Conservation (phyloP, 495 filamentous ascomycete genomes). For the Trichoderma erinaceum region DNA sequence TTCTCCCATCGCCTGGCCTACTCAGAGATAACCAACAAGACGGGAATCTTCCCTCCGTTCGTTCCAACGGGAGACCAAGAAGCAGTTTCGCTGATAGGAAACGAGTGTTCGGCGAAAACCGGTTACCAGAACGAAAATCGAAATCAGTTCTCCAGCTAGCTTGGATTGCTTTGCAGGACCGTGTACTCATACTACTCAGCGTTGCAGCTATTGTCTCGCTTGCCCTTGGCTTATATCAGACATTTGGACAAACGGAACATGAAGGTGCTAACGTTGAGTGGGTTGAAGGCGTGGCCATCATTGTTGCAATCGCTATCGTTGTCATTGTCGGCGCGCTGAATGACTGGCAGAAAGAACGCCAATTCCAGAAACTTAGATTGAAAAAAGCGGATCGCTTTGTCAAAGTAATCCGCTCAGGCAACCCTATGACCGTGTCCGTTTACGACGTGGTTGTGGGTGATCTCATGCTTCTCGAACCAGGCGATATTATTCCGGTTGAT, state of each 20-base stretch:
- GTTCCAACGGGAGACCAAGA: background rate
- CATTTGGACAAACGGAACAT: conserved; percentile 31
- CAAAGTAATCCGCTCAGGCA: conserved; percentile 72
- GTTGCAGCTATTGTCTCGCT: conserved; percentile 75
- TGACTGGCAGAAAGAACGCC: conserved; percentile 66
- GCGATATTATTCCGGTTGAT: conserved; percentile 79
- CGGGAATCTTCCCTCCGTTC: background rate
- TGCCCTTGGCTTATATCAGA: conserved; percentile 63
- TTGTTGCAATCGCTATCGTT: conserved; percentile 64
- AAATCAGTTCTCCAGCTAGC: conserved; percentile 66
- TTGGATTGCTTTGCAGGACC: conserved; percentile 81
- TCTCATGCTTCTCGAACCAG: conserved; percentile 76
- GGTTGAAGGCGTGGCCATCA: conserved; percentile 71
- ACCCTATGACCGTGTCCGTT: conserved; percentile 68
- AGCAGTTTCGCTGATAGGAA: conserved; percentile 47
- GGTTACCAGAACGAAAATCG: conserved; percentile 62
- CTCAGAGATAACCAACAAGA: background rate
- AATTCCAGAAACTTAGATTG: conserved; percentile 62
- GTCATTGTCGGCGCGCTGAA: conserved; percentile 61
- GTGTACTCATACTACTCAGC: conserved; percentile 74
- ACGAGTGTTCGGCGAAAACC: conserved; percentile 64
- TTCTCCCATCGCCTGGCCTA: conserved; percentile 17
- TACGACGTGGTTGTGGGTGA: conserved; percentile 80
- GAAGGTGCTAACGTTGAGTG: conserved; percentile 50
- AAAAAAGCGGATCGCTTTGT: conserved; percentile 67